Base-by-base conservation (phyloP, 2,329 filamentous ascomycete genomes). In the Chaetomium sp. region DNA sequence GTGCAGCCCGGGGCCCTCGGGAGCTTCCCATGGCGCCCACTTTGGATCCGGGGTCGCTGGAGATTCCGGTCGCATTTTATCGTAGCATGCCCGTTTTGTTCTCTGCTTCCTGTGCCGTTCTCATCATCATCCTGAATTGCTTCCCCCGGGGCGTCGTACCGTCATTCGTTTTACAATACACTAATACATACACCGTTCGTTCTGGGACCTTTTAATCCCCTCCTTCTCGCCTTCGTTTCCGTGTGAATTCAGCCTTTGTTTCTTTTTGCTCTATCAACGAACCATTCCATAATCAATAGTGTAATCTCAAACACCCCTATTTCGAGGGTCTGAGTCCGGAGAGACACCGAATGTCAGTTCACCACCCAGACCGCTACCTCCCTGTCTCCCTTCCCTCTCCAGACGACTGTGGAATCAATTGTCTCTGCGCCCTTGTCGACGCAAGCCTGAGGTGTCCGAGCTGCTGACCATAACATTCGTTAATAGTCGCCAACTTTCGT, bases 101-200 rank as follows among this genome's bases (percentile, higher is more conserved):
- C 32, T 57, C 54, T 52, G 50, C 54, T 57, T 41, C 27, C 19
- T 14, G 36, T 40, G 51, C 52, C 46, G 41, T 58, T 45, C 45
- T 43, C 50, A 46, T 37, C 50, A 46, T 37, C 52, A 42, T 41
- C 50, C 44, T 53, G 36, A 43, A 55, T 44, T 42, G 46, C 47
- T 33, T 44, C 56, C 56, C 52, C 51, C 53, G 43, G 19, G 3
- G 11, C 54, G 53, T 45, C 42, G 58, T 61, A 54, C 58, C 55
- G 51, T 55, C 62, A 55, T 58, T 64, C 62, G 61, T 55, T 63
- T 63, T 53, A n/a, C 49, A 56, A 53, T 56, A 59, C 56, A 33
- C 38, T 27, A 27, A 27, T 27, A 27, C 19, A 27, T 27, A 27
- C 19, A 27, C 19, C 41, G 10, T 40, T 36, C 46, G 33, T n/a